Conservation (phyloP, 331 rosid species). For the Telfairia occidentalis region DNA sequence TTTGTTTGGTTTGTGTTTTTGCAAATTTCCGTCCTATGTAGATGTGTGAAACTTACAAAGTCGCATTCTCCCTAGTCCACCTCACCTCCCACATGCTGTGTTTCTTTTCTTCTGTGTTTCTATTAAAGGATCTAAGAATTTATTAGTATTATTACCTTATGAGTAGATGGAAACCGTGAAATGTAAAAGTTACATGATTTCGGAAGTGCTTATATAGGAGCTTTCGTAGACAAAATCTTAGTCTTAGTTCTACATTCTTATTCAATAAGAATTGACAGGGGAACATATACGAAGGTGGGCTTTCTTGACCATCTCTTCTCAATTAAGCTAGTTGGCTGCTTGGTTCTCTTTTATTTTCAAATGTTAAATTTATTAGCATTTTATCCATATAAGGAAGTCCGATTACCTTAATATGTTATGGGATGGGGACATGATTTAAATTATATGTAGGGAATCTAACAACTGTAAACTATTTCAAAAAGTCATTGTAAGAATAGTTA, state of each 20-base stretch:
- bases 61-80: background rate
- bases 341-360: too few relatives aligned
- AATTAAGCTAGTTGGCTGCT: too few relatives aligned
- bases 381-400: too few relatives aligned
- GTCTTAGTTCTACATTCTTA: background rate
- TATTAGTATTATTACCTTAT: background rate
- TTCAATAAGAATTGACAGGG: too few relatives aligned
- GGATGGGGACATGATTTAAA: too few relatives aligned
- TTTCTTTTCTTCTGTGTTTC: background rate
- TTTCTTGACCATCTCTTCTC: too few relatives aligned
- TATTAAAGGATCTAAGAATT: background rate
- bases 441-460: too few relatives aligned
- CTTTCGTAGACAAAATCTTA: background rate
- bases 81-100: background rate
- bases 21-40: background rate
- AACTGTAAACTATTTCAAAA: too few relatives aligned
- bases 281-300: too few relatives aligned
- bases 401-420: too few relatives aligned
- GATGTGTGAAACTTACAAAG: background rate
- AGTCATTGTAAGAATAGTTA: too few relatives aligned
- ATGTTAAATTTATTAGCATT: too few relatives aligned
- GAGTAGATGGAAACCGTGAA: background rate
- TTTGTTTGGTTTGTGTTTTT: slow-evolving; percentile 2
- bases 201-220: background rate
- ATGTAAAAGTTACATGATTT: background rate